phyloP scores from a whole-genome alignment of 768 basidiomycete genomes.

The Epithele typhae region DNA sequence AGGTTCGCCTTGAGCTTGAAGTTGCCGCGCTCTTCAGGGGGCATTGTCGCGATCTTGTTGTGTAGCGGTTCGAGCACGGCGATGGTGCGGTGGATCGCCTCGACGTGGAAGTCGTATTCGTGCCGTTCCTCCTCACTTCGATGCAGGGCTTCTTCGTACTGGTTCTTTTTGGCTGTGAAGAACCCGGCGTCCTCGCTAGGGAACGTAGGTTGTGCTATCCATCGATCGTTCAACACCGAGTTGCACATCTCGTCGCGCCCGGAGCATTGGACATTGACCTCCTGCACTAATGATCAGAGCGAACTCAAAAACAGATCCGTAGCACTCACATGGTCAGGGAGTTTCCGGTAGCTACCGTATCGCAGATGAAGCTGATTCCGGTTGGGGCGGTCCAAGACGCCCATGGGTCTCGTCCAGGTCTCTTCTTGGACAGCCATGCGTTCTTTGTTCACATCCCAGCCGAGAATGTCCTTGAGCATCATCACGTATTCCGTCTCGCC shows the following conservation, averaged over 20 bases:
- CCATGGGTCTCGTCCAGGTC: conserved; percentile 27
- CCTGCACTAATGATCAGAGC: conserved; percentile 45
- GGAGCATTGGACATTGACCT: conserved; percentile 83
- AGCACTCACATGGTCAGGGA: conserved; percentile 69
- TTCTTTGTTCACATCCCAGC: conserved; percentile 74
- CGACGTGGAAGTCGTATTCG: conserved; percentile 98
- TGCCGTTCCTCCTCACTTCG: conserved; percentile 97
- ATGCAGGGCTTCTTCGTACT: conserved; percentile 94
- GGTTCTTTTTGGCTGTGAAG: conserved; percentile 87
- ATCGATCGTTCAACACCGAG: conserved; percentile 94
- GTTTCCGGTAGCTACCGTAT: conserved; percentile 86
- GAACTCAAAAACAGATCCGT: not conserved
- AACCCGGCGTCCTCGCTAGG: conserved; percentile 93
- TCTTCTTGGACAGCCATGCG: conserved; percentile 24
- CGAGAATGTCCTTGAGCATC: conserved; percentile 81
- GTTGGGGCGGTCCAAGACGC: conserved; percentile 37
- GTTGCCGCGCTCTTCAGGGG: conserved; percentile 66
- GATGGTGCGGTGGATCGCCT: conserved; percentile 90
- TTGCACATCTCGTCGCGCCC: conserved; percentile 97
- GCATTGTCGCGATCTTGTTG: conserved; percentile 78
- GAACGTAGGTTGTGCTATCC: conserved; percentile 97
- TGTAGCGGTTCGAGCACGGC: conserved; percentile 87
- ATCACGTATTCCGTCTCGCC: conserved; percentile 67
- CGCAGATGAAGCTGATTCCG: conserved; percentile 65
- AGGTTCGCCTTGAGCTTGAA: conserved; percentile 91